These are phyloP conservation scores for Cladosporium sp. DNA, from an alignment of 2,329 filamentous ascomycete genomes.

Conservation along the genomic window DNA sequence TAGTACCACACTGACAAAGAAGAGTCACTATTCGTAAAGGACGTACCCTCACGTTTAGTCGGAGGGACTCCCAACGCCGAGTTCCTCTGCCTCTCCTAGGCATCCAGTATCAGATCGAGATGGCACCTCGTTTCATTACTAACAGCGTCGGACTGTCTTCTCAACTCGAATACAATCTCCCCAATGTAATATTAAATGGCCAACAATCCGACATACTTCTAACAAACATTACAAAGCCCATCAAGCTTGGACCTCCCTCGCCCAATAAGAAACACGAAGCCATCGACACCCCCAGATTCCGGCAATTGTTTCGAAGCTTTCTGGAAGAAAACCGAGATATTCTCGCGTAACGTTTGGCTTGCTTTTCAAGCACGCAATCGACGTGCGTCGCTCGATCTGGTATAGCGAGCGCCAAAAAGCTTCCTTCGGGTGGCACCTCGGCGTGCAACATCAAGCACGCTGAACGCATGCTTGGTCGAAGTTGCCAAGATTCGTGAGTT, in stretches of 20 bases:
- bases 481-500: not conserved
- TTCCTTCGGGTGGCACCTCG: constrained; percentile 10
- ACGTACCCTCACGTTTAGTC: too few relatives aligned
- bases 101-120: not conserved
- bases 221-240: not conserved
- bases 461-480: not conserved
- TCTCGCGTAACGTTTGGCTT: not conserved
- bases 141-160: not conserved
- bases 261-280: not conserved
- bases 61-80: not conserved
- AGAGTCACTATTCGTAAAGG: not conserved
- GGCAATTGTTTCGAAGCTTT: not conserved
- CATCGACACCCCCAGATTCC: not conserved
- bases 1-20: too few relatives aligned
- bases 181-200: not conserved
- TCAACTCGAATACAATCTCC: not conserved
- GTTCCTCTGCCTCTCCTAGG: not conserved
- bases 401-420: constrained; percentile 7
- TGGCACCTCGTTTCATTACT: not conserved
- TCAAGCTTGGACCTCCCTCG: not conserved
- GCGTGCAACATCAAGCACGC: constrained; percentile 12
- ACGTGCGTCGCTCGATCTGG: not conserved
- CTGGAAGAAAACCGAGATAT: not conserved
- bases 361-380: constrained; percentile 15
- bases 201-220: not conserved